Evolutionary conservation across 1,284 basidiomycete genomes (phyloP), one percentile per base, ranked within the genome.

Genomic region (Leccinum huronense): DNA sequence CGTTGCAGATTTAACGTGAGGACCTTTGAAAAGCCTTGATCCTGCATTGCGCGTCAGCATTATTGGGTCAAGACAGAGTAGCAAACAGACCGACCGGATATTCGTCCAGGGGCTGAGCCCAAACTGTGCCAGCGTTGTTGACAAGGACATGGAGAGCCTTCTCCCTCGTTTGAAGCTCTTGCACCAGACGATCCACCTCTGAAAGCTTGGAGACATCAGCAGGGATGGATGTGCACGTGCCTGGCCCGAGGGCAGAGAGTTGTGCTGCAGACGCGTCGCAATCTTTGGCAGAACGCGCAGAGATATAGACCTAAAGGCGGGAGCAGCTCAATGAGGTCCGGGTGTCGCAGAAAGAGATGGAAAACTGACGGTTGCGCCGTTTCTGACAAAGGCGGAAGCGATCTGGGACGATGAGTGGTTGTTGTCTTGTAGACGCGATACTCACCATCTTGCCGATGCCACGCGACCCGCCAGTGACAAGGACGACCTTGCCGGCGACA

Each of bases 381-480:
- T 90, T 65, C 76, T 80, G 36, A 90, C 82, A 71, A 84, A 90
- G 10, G 86, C 87, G 5, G 84, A 80, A 1, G 89, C 84, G 66
- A 91, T 89, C 89, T 90, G 62, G 31, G 40, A 58, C 31, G 16
- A 48, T 67, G 34, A 61, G 30, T 42, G 2, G 13, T 23, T n/a
- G 40, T 14, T 33, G 36, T 27, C 54, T 58, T 40, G 58, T 8
- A 59, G 16, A 42, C 5, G 11, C 40, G 40, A 19, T 27, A 75
- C 82, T 65, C 60, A 86, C 87, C 87, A 87, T 88, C 78, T 86
- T 88, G 31, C 88, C 87, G 56, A 89, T 84, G 31, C 87, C 88
- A 62, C 86, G 78, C 53, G 85, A 88, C n/a, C 88, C 89, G n/a
- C 89, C 89, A 0, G 88, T 90, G 42, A 89, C 80, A 40, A 90